Evolutionary conservation across 1,284 basidiomycete genomes (phyloP).

Genomic region (Jaminaea rosea): DNA sequence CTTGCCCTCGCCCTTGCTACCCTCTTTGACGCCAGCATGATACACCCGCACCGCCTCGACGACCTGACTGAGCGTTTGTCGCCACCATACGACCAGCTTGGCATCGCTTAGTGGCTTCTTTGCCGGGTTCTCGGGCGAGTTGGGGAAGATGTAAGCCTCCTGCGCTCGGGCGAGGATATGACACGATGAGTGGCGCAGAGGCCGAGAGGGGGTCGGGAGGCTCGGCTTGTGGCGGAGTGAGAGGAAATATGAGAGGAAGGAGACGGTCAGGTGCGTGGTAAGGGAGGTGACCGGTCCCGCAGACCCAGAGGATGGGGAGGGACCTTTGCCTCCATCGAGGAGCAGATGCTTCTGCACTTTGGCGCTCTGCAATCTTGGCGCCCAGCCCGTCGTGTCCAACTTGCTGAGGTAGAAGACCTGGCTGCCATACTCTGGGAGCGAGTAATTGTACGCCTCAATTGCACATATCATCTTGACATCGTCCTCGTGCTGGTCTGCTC

Average conservation of each 20-base stretch:
- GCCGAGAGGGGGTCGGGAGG: slow-evolving; percentile 53
- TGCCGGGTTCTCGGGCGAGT: slow-evolving; percentile 61
- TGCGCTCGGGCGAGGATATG: slow-evolving; percentile 88
- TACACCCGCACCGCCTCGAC: slow-evolving; percentile 4
- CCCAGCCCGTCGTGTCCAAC: slow-evolving; percentile 83
- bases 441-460: slow-evolving; percentile 73
- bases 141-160: slow-evolving; percentile 85
- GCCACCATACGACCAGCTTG: slow-evolving; percentile 87
- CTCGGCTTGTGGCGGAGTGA: slow-evolving; percentile 5
- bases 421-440: slow-evolving; percentile 59
- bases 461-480: slow-evolving; percentile 58
- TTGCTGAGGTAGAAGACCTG: slow-evolving; percentile 85
- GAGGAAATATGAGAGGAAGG: slow-evolving; percentile 6
- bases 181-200: slow-evolving; percentile 48
- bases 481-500: slow-evolving; percentile 45
- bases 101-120: slow-evolving; percentile 73
- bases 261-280: slow-evolving; percentile 47
- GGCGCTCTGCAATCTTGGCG: slow-evolving; percentile 18
- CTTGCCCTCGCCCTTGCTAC: background rate
- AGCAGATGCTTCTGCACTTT: slow-evolving; percentile 6
- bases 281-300: slow-evolving; percentile 48
- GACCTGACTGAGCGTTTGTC: slow-evolving; percentile 45
- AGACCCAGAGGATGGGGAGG: slow-evolving; percentile 64
- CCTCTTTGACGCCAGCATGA: no score
- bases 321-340: slow-evolving; percentile 51